phyloP scores from a whole-genome alignment of 345 rosid species.

The Triadica sebifera region DNA sequence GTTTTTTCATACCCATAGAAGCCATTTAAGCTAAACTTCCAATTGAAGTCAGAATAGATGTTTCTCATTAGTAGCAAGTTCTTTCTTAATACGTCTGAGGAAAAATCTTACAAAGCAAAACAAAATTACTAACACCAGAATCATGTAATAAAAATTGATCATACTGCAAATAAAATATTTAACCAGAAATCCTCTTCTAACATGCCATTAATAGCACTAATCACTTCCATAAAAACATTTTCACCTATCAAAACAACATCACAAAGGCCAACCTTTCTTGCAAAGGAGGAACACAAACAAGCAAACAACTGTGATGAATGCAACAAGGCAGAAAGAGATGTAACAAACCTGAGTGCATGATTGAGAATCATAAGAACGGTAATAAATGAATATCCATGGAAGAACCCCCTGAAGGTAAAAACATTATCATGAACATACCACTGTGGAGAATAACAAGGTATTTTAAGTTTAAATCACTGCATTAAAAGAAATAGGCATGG shows the following conservation, averaged over 20 bases:
- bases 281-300: conserved; percentile 16
- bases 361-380: conserved; percentile 90
- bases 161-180: background rate
- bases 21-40: background rate
- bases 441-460: conserved; percentile 9
- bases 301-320: conserved; percentile 17
- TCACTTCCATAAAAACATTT: background rate
- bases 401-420: conserved; percentile 71
- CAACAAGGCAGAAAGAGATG: conserved; percentile 18
- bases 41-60: background rate
- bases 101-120: background rate
- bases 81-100: background rate
- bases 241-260: background rate
- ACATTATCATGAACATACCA: conserved; percentile 10
- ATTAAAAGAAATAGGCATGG: background rate
- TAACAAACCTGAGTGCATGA: conserved; percentile 87
- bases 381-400: conserved; percentile 86
- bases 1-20: background rate
- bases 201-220: background rate
- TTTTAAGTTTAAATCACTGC: background rate
- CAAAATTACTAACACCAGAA: background rate
- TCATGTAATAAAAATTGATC: background rate
- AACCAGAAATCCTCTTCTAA: background rate
- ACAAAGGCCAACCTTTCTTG: background rate
- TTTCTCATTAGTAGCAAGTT: no score